Base-by-base conservation (phyloP, 306 rosid species). In the Cajanus cajan region DNA sequence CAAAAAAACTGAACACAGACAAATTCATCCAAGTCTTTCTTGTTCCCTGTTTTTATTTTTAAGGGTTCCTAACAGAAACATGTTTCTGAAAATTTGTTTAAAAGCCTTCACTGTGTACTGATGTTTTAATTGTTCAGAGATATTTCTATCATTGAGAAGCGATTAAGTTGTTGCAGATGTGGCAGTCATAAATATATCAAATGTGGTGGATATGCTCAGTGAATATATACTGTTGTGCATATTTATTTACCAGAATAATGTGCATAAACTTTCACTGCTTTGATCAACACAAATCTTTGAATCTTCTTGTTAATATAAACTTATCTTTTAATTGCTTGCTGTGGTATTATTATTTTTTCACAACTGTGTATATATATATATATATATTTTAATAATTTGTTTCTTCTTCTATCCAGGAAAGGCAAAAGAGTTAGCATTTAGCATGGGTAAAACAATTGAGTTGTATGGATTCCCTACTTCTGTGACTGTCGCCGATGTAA, bases 401-500 rank as follows among this genome's bases (percentile, higher is more conserved):
- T 62, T 59, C 33, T 72, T 39, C 47, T 78, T 16, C 25, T 57
- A 12, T 77, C 15, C 68, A 81, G 88, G 80, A 65, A 65, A 76
- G 39, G 10, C 15, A 25, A 19, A 40, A 57, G 82, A 72, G 28
- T 66, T 73, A 13, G 43, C 50, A 57, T 64, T 41, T 55, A 33
- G 40, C 61, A 91, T 92, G 97, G 90, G 93, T 57, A 90, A 76
- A 84, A 92, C 97, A 25, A 67, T 92, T 80, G 86, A 76, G 74
- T 65, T 94, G 76, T 72, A 54, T 68, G 98, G 97, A 83, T 92
- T 94, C 82, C 88, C 93, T 74, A 9, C 55, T 7, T 1, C 11
- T 68, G 78, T 84, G 41, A 24, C 77, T 2, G 78, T 67, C 14
- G 15, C 74, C 12, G 2, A 11, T 1, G 87, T 89, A 24, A 84